Evolutionary conservation across 1,284 basidiomycete genomes (phyloP), one percentile per base, ranked within the genome.

Genomic region (Pascua guehoae): DNA sequence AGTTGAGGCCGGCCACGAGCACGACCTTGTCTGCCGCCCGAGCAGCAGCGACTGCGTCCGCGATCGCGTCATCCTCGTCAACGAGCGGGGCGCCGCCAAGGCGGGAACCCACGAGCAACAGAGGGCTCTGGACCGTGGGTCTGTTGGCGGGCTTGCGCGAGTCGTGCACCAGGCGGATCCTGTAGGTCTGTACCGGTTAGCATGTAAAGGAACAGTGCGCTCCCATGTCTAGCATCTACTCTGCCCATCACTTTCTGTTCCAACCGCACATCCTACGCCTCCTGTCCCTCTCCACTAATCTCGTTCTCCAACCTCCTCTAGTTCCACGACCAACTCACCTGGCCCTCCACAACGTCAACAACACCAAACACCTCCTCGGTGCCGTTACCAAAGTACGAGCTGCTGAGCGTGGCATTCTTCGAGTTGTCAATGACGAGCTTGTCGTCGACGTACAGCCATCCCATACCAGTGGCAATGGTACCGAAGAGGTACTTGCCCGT

Each of bases 391-490:
- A 70, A 69, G 55, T 61, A 70, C 10, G 53, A 24, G 47, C 47
- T 41, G 45, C 60, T 53, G 42, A 40, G 51, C 5, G 42, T 38
- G 41, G 53, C 58, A 17, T 63, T 51, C 83, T 84, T 50, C 82
- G 84, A 86, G 66, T 88, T 87, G 69, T 88, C 86, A 52, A 88
- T 83, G 4, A 81, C 76, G 55, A 86, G 69, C 65, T 83, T 70
- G 14, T 80, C 83, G 61, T 88, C 73, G n/a, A 88, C 73, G 74
- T 79, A 88, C 5, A 88, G 75, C 78, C 60, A 54, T 8, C 61
- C 67, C 52, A 64, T 54, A 14, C 69, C 69, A 2, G 68, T 67
- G 18, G 66, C 60, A 15, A 51, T 43, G 12, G 65, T 36, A 41
- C 68, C 67, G 44, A 73, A 71, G 57, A 68, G 62, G 63, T 64